Base-by-base conservation (phyloP, 306 rosid genomes). In the Chamaecrista fasciculata region DNA sequence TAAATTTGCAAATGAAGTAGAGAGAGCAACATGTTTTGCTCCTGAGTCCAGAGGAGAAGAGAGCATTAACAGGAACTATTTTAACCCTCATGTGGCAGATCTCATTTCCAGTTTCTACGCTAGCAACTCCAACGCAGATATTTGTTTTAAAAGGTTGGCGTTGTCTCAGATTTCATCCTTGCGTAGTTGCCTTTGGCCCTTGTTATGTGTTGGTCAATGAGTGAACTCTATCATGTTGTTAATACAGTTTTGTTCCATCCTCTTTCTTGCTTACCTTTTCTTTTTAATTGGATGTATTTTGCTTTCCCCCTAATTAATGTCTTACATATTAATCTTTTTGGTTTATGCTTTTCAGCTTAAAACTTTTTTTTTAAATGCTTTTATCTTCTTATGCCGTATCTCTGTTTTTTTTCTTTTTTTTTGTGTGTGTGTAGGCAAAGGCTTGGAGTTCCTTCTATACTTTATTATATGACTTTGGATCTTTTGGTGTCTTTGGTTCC, bases 81-180 rank as follows among this genome's bases (percentile, higher is more conserved):
- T 77, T 37, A 60, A 40, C 63, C 60, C 74, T 75, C 66, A 57
- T 50, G 34, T 76, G 67, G 75, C 31, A 71, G 75, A 65, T 76
- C 60, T 71, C 67, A 52, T 72, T 49, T 63, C 85, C 67, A 34
- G 44, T 62, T 68, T 67, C 40, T 72, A 59, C 49, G 39, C 56
- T 29, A 33, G 24, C 37, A n/a, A 59, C 76, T 60, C 34, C 60
- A 53, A 49, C 31, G 66, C 23, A n/a, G 63, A 78, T 67, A 39
- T 53, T 68, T 56, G 78, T 76, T 65, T 47, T 34, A 55, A 72
- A 73, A 83, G 91, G 94, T 90, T 82, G 77, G 81, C 69, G 5
- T 53, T 73, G 60, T 62, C 49, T 49, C 55, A 19, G 47, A 34
- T 66, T 48, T 40, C 69, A 25, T 37, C 39, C 23, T 55, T n/a